phyloP scores from a whole-genome alignment of 1,139 yeast genomes.

The Diutina catenulata region DNA sequence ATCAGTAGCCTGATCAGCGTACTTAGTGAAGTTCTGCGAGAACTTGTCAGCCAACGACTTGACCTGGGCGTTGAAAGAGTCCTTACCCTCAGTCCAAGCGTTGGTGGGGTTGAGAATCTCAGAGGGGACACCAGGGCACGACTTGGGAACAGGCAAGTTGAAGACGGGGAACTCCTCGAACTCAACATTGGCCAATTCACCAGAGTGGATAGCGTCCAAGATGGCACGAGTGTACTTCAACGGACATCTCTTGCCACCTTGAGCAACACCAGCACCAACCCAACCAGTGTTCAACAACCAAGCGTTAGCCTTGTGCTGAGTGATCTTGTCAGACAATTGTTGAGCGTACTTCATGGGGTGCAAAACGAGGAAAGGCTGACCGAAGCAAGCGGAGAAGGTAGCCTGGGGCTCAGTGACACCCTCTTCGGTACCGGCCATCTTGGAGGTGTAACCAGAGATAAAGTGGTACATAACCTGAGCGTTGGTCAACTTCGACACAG shows the following conservation, averaged over 20 bases:
- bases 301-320: slow-evolving; percentile 80
- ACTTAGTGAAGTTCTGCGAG: slow-evolving; percentile 76
- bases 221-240: slow-evolving; percentile 96
- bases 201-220: slow-evolving; percentile 89
- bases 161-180: slow-evolving; percentile 80
- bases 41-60: slow-evolving; percentile 66
- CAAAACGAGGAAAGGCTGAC: slow-evolving; percentile 96
- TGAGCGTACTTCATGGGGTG: slow-evolving; percentile 98
- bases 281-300: slow-evolving; percentile 98
- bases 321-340: slow-evolving; percentile 90
- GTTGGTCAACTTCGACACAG: slow-evolving; percentile 86
- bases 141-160: slow-evolving; percentile 78
- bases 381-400: slow-evolving; percentile 96
- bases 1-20: slow-evolving; percentile 69
- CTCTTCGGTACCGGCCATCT: slow-evolving; percentile 99
- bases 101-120: slow-evolving; percentile 81
- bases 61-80: slow-evolving; percentile 60
- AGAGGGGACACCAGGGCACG: slow-evolving; percentile 71
- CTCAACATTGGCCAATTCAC: slow-evolving; percentile 68
- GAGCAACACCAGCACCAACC: slow-evolving; percentile 88
- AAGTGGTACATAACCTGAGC: slow-evolving; percentile 99
- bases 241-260: slow-evolving; percentile 97
- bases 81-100: slow-evolving; percentile 69
- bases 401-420: slow-evolving; percentile 99
- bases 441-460: slow-evolving; percentile 96